These are phyloP conservation scores for Venturia pyrina DNA, from an alignment of 2,329 filamentous ascomycete genomes.

Conservation along the genomic window DNA sequence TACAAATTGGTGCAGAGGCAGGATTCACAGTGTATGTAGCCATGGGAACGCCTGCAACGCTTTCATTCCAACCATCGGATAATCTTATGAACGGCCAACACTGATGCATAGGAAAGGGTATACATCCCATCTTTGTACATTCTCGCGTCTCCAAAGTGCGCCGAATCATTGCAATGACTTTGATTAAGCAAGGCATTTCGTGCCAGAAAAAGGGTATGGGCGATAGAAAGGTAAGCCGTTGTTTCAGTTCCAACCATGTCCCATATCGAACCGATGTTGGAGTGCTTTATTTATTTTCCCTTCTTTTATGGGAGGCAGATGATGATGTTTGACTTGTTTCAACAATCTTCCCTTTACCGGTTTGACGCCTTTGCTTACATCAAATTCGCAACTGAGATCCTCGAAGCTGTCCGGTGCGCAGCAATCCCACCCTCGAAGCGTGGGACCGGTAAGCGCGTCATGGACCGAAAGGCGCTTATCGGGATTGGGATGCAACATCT, in stretches of 20 bases:
- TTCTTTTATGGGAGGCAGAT: conserved; percentile 30
- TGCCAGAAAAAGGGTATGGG: not conserved
- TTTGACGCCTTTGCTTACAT: conserved; percentile 41
- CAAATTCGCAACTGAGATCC: conserved; percentile 46
- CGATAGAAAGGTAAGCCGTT: not conserved
- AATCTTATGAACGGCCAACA: not conserved
- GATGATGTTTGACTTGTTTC: conserved; percentile 35
- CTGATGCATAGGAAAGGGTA: not conserved
- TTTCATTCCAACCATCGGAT: not conserved
- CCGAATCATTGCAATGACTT: not conserved
- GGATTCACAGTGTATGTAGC: not conserved
- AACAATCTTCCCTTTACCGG: conserved; percentile 25
- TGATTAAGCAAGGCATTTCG: not conserved
- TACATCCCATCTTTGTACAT: not conserved
- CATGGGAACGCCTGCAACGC: not conserved
- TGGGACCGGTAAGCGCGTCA: conserved; percentile 60
- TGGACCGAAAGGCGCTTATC: conserved; percentile 57
- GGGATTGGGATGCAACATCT: conserved; percentile 77
- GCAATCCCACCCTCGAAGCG: conserved; percentile 66
- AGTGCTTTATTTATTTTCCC: conserved; percentile 26
- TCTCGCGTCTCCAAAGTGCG: not conserved
- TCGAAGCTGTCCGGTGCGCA: conserved; percentile 65
- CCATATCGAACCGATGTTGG: conserved; percentile 30
- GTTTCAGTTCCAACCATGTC: conserved; percentile 21
- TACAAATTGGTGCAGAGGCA: not conserved